Conservation (phyloP, 2,329 filamentous ascomycete species). For the Trichothecium roseum region DNA sequence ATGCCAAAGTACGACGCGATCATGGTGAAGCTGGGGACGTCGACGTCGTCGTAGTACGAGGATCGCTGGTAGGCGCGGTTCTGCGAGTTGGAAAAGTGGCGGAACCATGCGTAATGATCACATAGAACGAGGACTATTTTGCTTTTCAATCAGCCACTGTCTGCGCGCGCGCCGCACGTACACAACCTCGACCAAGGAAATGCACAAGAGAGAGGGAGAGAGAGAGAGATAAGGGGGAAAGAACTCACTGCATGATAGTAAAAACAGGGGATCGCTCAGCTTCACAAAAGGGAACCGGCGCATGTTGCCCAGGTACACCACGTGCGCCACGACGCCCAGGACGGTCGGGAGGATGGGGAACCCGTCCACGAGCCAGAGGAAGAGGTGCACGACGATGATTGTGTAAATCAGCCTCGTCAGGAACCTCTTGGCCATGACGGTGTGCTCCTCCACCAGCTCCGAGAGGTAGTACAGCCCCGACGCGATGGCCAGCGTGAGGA, state of each 20-base stretch:
- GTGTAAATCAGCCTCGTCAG: slow-evolving; percentile 76
- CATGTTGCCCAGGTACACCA: slow-evolving; percentile 84
- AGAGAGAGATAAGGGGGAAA: slow-evolving; percentile 1
- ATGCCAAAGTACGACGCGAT: slow-evolving; percentile 94
- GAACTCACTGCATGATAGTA: slow-evolving; percentile 65
- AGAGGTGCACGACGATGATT: slow-evolving; percentile 62
- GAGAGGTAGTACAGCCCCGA: slow-evolving; percentile 98
- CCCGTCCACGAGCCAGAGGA: slow-evolving; percentile 73
- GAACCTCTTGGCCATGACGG: slow-evolving; percentile 81
- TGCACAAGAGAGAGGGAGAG: not conserved
- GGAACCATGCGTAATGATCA: slow-evolving; percentile 96
- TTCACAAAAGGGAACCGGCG: slow-evolving; percentile 65
- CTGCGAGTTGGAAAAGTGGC: slow-evolving; percentile 67
- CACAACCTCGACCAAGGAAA: slow-evolving; percentile 9
- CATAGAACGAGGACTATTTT: slow-evolving; percentile 62
- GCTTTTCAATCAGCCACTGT: not conserved
- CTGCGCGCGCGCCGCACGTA: not conserved
- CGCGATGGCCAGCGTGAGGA: slow-evolving; percentile 90
- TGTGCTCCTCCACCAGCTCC: slow-evolving; percentile 96
- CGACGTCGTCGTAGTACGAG: slow-evolving; percentile 51
- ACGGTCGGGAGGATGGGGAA: slow-evolving; percentile 68
- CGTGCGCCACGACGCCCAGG: slow-evolving; percentile 70
- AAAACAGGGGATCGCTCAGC: slow-evolving; percentile 76
- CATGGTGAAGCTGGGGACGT: slow-evolving; percentile 78
- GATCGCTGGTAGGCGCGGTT: slow-evolving; percentile 45